These are phyloP conservation scores for Monosporozyma yasuniensis DNA, from an alignment of 805 yeast species.

Conservation along the genomic window DNA sequence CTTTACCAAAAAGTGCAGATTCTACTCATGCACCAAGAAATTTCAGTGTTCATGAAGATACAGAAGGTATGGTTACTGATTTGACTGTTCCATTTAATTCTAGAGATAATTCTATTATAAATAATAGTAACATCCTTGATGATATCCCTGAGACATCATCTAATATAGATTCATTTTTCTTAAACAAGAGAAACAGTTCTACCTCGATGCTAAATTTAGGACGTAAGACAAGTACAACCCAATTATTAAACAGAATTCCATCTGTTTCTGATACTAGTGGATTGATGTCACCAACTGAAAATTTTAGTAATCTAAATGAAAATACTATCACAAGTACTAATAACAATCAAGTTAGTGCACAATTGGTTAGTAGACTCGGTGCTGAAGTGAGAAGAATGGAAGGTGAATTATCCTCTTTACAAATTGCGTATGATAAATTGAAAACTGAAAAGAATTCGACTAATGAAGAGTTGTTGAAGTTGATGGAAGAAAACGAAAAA, in stretches of 20 bases:
- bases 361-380: constrained; percentile 65
- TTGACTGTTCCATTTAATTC: not conserved
- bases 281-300: not conserved
- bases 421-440: constrained; percentile 51
- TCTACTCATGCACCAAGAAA: not conserved
- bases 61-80: not conserved
- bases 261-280: not conserved
- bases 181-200: constrained; percentile 2
- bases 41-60: not conserved
- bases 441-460: constrained; percentile 53
- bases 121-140: not conserved
- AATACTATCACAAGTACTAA: not conserved
- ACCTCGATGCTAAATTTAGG: not conserved
- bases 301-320: not conserved
- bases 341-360: constrained; percentile 30
- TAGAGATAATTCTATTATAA: not conserved
- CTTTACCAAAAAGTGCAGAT: not conserved
- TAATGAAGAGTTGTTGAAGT: constrained; percentile 54
- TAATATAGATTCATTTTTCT: constrained; percentile 10
- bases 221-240: not conserved
- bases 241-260: not conserved
- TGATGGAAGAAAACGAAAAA: constrained; percentile 48
- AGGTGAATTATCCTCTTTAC: constrained; percentile 57
- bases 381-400: constrained; percentile 72
- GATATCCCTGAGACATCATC: constrained; percentile 24